Evolutionary conservation across 78 protist species (phyloP).

Genomic region (Pelomyxa schiedti): DNA sequence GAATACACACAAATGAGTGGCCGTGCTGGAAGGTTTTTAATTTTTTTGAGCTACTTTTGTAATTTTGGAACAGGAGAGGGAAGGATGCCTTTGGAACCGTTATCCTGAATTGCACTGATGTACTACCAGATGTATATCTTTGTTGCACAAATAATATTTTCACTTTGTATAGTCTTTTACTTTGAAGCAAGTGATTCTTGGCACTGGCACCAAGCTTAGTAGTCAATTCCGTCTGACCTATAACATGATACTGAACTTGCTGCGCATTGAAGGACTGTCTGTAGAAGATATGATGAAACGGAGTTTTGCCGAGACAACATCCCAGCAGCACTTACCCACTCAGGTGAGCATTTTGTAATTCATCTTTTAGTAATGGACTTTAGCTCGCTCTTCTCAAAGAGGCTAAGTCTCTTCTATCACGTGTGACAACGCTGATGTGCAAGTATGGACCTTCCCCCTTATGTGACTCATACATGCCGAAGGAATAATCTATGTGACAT

Average conservation of each 20-base stretch:
- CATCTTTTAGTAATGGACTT: background rate
- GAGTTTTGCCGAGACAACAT: constrained; percentile 60
- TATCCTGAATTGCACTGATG: constrained; percentile 53
- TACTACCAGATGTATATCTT: constrained; percentile 26
- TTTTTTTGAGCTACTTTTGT: background rate
- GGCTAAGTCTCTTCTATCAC: no score
- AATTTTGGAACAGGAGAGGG: constrained; percentile 54
- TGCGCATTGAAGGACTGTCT: constrained; percentile 69
- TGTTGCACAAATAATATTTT: background rate
- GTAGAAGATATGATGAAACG: constrained; percentile 78
- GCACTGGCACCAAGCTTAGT: constrained; percentile 44
- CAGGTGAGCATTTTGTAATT: constrained; percentile 6
- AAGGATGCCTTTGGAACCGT: constrained; percentile 80
- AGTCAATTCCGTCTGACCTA: constrained; percentile 80
- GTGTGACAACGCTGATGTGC: no score
- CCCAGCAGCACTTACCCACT: constrained; percentile 28
- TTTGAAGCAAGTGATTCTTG: constrained; percentile 48
- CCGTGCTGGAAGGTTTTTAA: constrained; percentile 83
- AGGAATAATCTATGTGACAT: background rate
- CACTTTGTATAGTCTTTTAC: no score
- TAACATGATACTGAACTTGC: constrained; percentile 78
- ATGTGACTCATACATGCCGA: background rate
- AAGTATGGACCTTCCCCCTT: no score
- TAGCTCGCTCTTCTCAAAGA: background rate
- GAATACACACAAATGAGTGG: constrained; percentile 96